These are phyloP conservation scores for Dryadomyces quercus-mongolicae DNA, from an alignment of 2,329 filamentous ascomycete species.

Conservation along the genomic window DNA sequence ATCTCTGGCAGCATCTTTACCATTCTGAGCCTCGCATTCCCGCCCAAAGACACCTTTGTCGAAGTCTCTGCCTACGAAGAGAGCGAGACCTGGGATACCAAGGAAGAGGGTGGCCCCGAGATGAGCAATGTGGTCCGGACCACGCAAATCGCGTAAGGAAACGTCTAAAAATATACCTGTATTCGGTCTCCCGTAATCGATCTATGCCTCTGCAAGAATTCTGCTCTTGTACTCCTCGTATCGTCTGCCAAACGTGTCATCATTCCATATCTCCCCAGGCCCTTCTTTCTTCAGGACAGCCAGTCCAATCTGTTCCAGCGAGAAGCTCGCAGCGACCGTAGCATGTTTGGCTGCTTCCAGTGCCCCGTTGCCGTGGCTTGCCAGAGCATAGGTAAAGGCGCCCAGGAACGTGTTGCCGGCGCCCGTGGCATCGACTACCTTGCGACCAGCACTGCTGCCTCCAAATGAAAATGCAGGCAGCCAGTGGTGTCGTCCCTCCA, in stretches of 20 bases:
- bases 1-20: constrained; percentile 1
- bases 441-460: not conserved
- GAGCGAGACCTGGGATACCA: not conserved
- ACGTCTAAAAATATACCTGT: not conserved
- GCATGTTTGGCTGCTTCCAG: not conserved
- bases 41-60: constrained; percentile 1
- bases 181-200: not conserved
- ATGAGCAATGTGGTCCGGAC: not conserved
- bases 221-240: not conserved
- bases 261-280: not conserved
- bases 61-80: constrained; percentile 1
- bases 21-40: not conserved
- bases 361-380: not conserved
- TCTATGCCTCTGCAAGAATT: not conserved
- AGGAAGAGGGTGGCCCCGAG: not conserved
- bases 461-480: constrained; percentile 1
- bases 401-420: constrained; percentile 8
- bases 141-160: not conserved
- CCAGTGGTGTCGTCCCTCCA: not conserved
- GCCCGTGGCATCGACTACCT: constrained; percentile 3
- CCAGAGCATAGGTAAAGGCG: not conserved
- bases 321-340: constrained; percentile 2
- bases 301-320: constrained; percentile 3
- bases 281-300: not conserved
- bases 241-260: not conserved